Evolutionary conservation across 1,139 yeast species (phyloP), one percentile per base, ranked within the genome.

Genomic region (Meyerozyma carpophila): DNA sequence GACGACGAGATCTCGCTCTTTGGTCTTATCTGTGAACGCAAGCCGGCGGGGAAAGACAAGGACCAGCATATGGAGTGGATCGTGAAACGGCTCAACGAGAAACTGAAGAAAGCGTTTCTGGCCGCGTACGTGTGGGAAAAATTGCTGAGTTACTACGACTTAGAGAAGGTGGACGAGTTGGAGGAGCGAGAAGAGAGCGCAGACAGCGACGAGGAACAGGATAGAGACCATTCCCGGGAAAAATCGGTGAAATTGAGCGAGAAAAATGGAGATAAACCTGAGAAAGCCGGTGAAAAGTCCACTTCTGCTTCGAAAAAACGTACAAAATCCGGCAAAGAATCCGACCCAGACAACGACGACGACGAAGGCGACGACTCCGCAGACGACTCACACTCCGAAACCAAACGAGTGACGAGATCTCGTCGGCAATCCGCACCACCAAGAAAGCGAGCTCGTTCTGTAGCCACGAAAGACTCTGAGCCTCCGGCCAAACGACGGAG

Each of bases 1-100:
- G 82, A 79, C 42, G 87, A 84, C 48, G 95, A 87, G 58, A 80
- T 83, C 41, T 70, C 71, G 49, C 70, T 87, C 32, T 79, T 84
- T 55, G 70, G 79, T 45, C 79, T 88, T 42, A 70, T 85, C 2
- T 81, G 93, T 51, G 83, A 80, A 50, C 75, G 71, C 62, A 83
- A 83, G 56, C 95, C 95, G 1, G 67, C 79, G 3, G 86, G 87
- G 0, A 57, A 62, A 34, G 64, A 77, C 52, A 83, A 78, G 53
- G 81, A 81, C 48, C 75, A 78, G 55, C 77, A 84, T 50, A 73
- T 87, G 78, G 62, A 68, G 46, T 55, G 70, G 20, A 81, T 87
- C 13, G 64, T 80, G 18, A 75, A 75, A 43, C 66, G 73, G 42
- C 63, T 86, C 55, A 81, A 82, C 52, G 59, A 62, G 41, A 50